Conservation (phyloP, 148 eudicot species). For the Mesembryanthemum crystallinum region DNA sequence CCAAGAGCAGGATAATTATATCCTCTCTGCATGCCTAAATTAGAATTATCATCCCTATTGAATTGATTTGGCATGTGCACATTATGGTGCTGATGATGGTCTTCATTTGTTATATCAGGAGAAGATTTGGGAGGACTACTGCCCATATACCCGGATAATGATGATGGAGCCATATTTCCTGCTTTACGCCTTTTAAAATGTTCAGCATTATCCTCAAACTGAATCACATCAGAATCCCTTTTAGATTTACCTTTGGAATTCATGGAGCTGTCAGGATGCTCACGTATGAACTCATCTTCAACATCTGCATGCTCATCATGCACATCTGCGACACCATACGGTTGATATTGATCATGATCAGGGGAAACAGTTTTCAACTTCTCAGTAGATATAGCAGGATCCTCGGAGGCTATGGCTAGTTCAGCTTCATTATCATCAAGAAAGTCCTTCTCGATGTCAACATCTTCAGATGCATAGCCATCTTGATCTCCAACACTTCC, state of each 20-base stretch:
- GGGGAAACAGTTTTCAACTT: conserved; percentile 30
- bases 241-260: conserved; percentile 57
- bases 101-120: conserved; percentile 42
- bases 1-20: conserved; percentile 31
- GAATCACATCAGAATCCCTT: conserved; percentile 44
- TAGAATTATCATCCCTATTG: conserved; percentile 36
- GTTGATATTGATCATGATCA: conserved; percentile 35
- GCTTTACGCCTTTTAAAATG: conserved; percentile 45
- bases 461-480: conserved; percentile 51
- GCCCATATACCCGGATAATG: conserved; percentile 36
- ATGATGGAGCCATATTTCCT: conserved; percentile 40
- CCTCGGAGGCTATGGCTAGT: conserved; percentile 28
- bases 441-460: conserved; percentile 59
- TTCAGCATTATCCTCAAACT: conserved; percentile 42
- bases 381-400: conserved; percentile 32
- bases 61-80: conserved; percentile 31
- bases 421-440: conserved; percentile 45
- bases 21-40: conserved; percentile 35
- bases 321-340: conserved; percentile 26
- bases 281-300: conserved; percentile 39
- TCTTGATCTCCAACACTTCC: conserved; percentile 43
- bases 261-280: conserved; percentile 32
- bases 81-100: conserved; percentile 34
- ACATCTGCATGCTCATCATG: conserved; percentile 33
- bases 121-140: conserved; percentile 37